Percentiles rank a stretch among this genome's conserved stretches.
Evolutionary conservation across 2,329 filamentous ascomycete species (phyloP).

Genomic region (Stagonosporopsis cucurbitacearum): DNA sequence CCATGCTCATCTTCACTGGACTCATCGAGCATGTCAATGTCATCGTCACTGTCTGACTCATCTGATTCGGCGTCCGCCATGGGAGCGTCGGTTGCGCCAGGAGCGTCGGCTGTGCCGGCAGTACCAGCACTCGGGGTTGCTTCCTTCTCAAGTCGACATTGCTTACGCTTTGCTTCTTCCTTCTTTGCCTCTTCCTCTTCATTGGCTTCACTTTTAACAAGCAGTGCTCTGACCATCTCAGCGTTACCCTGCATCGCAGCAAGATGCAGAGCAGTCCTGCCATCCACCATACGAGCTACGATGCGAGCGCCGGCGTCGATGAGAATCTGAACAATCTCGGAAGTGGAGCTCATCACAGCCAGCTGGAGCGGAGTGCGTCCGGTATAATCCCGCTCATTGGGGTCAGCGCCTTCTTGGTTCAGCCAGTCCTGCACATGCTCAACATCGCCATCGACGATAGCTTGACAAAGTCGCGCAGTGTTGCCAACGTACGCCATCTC

Average conservation of each 20-base stretch:
- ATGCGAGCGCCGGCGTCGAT: constrained; percentile 76
- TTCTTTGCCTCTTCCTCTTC: constrained; percentile 71
- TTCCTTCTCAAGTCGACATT: constrained; percentile 27
- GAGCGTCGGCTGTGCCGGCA: constrained; percentile 10
- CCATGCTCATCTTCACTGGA: constrained; percentile 44
- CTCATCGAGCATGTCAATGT: constrained; percentile 61
- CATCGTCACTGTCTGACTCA: constrained; percentile 55
- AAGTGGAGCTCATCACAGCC: constrained; percentile 71
- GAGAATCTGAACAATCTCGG: constrained; percentile 72
- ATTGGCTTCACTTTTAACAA: constrained; percentile 76
- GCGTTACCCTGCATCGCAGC: constrained; percentile 72
- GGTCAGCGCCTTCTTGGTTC: constrained; percentile 70
- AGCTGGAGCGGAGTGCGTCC: constrained; percentile 81
- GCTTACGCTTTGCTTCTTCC: constrained; percentile 55
- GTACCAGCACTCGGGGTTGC: constrained; percentile 1
- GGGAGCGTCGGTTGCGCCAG: constrained; percentile 16
- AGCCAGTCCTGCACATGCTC: constrained; percentile 75
- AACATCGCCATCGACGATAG: constrained; percentile 76
- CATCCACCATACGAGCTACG: constrained; percentile 77
- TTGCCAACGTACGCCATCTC: constrained; percentile 90
- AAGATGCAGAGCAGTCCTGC: constrained; percentile 81
- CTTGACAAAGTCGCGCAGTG: constrained; percentile 77
- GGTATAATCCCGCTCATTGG: constrained; percentile 66
- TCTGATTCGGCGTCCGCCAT: constrained; percentile 41
- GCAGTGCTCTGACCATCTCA: constrained; percentile 73